Evolutionary conservation across 2,329 filamentous ascomycete genomes (phyloP).

Genomic region (Cryoendolithus antarcticus): DNA sequence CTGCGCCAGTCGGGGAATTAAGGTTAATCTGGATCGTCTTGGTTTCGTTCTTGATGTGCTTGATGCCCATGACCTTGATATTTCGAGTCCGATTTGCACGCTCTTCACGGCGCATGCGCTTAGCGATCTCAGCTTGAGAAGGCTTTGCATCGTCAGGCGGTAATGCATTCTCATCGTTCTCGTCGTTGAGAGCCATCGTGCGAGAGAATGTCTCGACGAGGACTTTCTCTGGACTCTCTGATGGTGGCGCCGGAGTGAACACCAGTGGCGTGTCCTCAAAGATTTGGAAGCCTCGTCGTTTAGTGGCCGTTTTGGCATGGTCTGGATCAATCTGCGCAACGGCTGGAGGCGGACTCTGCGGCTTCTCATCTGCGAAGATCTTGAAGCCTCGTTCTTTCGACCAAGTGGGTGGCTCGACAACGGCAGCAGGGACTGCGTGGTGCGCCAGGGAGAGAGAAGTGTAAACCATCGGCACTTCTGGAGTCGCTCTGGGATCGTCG

Average conservation of each 20-base stretch:
- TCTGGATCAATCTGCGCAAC: constrained; percentile 12
- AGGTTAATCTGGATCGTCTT: constrained; percentile 93
- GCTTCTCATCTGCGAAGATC: too few species aligned
- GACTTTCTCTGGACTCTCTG: constrained; percentile 11
- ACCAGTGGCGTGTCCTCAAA: constrained; percentile 19
- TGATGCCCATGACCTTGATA: constrained; percentile 62
- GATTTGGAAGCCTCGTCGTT: constrained; percentile 22
- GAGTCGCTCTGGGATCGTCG: too few species aligned
- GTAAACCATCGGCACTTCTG: too few species aligned
- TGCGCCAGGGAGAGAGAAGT: too few species aligned
- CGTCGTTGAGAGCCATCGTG: constrained; percentile 24
- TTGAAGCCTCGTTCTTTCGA: too few species aligned
- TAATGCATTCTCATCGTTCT: constrained; percentile 37
- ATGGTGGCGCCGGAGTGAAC: constrained; percentile 1
- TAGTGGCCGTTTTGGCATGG: constrained; percentile 5
- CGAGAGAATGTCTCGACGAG: constrained; percentile 17
- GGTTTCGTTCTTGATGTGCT: constrained; percentile 57
- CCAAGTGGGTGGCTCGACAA: too few species aligned
- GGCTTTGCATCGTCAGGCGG: constrained; percentile 27
- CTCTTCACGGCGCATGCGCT: constrained; percentile 36
- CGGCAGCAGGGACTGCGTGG: too few species aligned
- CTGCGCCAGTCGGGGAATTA: constrained; percentile 66
- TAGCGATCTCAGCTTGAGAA: constrained; percentile 29
- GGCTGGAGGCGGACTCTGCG: too few species aligned
- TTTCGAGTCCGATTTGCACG: constrained; percentile 38